A percentile compares a stretch with the other conserved stretches of the same genome.
These are phyloP conservation scores for Millerozyma miso DNA, from an alignment of 805 yeast genomes.

Conservation along the genomic window DNA sequence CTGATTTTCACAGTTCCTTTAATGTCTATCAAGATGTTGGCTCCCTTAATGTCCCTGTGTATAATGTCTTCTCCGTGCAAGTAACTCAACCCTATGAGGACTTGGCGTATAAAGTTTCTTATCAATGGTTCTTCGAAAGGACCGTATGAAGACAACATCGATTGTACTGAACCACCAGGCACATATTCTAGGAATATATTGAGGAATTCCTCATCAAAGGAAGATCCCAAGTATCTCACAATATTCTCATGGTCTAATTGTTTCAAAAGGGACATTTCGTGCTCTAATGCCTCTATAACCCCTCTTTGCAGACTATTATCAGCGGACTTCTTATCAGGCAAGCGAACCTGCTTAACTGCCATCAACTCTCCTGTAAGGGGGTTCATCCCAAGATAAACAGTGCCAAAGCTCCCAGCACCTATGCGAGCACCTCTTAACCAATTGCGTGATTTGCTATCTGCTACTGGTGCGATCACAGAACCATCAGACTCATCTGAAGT, in stretches of 20 bases:
- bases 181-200: constrained; percentile 76
- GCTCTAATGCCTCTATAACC: constrained; percentile 77
- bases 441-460: constrained; percentile 49
- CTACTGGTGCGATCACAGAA: constrained; percentile 1
- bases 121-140: constrained; percentile 77
- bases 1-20: constrained; percentile 80
- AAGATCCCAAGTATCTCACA: constrained; percentile 87
- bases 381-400: constrained; percentile 88
- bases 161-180: constrained; percentile 52
- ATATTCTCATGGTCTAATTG: constrained; percentile 87
- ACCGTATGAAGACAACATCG: constrained; percentile 68
- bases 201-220: constrained; percentile 62
- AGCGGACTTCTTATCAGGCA: constrained; percentile 43
- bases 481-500: constrained; percentile 6
- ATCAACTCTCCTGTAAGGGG: constrained; percentile 89
- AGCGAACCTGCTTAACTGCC: constrained; percentile 93
- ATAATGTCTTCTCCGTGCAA: constrained; percentile 72
- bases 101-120: constrained; percentile 69
- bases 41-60: constrained; percentile 87
- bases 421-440: constrained; percentile 94
- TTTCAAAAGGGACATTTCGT: constrained; percentile 73
- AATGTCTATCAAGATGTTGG: constrained; percentile 76
- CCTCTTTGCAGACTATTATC: constrained; percentile 27
- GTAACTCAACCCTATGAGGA: constrained; percentile 68
- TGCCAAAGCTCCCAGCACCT: constrained; percentile 94